Percentiles rank a stretch among this genome's conserved stretches.
These are phyloP conservation scores for Solanum pinnatisectum DNA, from an alignment of 257 asterid species.

Conservation along the genomic window DNA sequence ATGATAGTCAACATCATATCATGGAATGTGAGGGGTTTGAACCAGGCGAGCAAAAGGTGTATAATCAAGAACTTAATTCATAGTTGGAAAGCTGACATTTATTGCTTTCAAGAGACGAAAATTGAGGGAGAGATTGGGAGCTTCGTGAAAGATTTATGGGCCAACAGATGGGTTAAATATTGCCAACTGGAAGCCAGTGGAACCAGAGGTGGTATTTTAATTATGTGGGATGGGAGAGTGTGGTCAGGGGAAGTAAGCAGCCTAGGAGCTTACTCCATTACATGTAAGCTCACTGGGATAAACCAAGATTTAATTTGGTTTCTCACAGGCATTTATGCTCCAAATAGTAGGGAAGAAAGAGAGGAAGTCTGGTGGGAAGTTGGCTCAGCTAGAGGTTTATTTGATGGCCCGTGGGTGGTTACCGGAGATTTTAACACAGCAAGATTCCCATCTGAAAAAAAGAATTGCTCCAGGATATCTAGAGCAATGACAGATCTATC, in stretches of 20 bases:
- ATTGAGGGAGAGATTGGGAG: background rate
- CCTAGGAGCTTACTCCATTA: background rate
- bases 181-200: background rate
- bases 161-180: background rate
- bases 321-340: background rate
- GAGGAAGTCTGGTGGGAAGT: background rate
- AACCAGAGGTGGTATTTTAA: background rate
- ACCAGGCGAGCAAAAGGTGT: background rate
- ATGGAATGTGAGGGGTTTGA: background rate
- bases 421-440: background rate
- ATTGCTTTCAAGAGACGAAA: background rate
- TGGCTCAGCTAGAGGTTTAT: background rate
- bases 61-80: background rate
- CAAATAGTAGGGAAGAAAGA: background rate
- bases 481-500: background rate
- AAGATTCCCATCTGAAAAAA: background rate
- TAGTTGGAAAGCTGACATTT: background rate
- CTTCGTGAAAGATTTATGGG: background rate
- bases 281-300: background rate
- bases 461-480: background rate
- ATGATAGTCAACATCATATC: background rate
- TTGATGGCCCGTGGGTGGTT: background rate
- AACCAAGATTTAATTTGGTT: too few species aligned
- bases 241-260: background rate
- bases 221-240: background rate